These are phyloP conservation scores for Leccinum subtestaceum DNA, from an alignment of 768 basidiomycete genomes.

Conservation along the genomic window DNA sequence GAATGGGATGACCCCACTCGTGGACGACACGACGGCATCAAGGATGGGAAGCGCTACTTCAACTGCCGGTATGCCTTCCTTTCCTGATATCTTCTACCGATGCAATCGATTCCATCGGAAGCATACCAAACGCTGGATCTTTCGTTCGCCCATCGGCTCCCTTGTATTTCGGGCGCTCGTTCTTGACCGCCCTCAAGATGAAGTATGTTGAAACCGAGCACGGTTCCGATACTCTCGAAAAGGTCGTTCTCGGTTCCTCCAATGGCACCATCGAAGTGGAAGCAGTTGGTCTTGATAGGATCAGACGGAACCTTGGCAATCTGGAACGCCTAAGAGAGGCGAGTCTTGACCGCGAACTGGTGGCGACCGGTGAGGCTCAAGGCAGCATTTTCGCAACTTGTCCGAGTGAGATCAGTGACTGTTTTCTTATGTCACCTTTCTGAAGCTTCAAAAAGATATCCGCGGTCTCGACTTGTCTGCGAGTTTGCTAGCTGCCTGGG, in stretches of 20 bases:
- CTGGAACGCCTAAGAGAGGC: constrained; percentile 70
- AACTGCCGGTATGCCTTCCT: constrained; percentile 54
- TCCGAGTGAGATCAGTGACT: constrained; percentile 52
- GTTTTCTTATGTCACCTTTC: constrained; percentile 7
- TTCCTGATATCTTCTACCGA: constrained; percentile 11
- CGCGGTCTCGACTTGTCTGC: constrained; percentile 79
- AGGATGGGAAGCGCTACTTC: constrained; percentile 79
- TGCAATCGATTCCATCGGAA: constrained; percentile 30
- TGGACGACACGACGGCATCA: constrained; percentile 85
- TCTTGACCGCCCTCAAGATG: constrained; percentile 66
- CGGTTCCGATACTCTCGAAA: constrained; percentile 54
- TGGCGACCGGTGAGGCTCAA: constrained; percentile 49
- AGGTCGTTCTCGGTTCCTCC: constrained; percentile 75
- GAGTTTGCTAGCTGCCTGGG: constrained; percentile 73
- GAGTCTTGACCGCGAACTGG: constrained; percentile 70
- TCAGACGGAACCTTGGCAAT: constrained; percentile 65
- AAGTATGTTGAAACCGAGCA: constrained; percentile 75
- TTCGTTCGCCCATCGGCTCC: constrained; percentile 71
- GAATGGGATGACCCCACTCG: constrained; percentile 89
- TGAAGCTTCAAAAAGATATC: constrained; percentile 48
- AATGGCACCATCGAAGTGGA: constrained; percentile 81
- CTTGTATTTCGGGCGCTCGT: constrained; percentile 62
- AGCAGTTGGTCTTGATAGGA: constrained; percentile 78
- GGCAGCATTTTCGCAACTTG: constrained; percentile 57
- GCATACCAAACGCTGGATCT: constrained; percentile 63